Conservation (phyloP, 805 yeast species). For the Candida rishiriensis region DNA sequence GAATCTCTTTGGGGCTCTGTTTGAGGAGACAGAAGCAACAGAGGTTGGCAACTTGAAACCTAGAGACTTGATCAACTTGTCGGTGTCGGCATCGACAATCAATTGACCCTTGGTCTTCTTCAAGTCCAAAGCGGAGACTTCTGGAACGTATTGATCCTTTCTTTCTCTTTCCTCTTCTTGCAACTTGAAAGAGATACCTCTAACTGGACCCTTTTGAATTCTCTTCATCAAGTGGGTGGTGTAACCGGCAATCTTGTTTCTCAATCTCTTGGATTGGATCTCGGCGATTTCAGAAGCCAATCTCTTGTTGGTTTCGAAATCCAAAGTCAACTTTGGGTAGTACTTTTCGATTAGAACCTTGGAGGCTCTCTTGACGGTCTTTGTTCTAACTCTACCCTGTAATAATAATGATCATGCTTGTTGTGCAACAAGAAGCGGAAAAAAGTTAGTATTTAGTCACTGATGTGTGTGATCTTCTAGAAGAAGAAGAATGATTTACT, state of each 20-base stretch:
- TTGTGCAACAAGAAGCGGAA: too few relatives aligned
- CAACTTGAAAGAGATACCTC: constrained; percentile 99
- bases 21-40: constrained; percentile 82
- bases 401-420: too few relatives aligned
- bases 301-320: constrained; percentile 99
- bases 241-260: constrained; percentile 99
- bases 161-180: constrained; percentile 99
- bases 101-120: constrained; percentile 93
- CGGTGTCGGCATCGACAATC: constrained; percentile 96
- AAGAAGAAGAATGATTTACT: too few relatives aligned
- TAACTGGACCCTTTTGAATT: constrained; percentile 99
- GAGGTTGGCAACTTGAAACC: constrained; percentile 87
- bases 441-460: too few relatives aligned
- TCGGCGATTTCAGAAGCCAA: constrained; percentile 97
- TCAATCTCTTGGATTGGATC: constrained; percentile 98
- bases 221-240: constrained; percentile 99
- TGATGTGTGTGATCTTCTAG: too few relatives aligned
- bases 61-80: constrained; percentile 87
- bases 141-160: constrained; percentile 99
- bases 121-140: constrained; percentile 98
- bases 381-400: constrained; percentile 99
- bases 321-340: constrained; percentile 99
- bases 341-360: constrained; percentile 98
- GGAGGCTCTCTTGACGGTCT: constrained; percentile 99
- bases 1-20: constrained; percentile 82